Evolutionary conservation across 2,329 filamentous ascomycete species (phyloP), one percentile per base, ranked within the genome.

Genomic region (Ophiostoma perfectum): DNA sequence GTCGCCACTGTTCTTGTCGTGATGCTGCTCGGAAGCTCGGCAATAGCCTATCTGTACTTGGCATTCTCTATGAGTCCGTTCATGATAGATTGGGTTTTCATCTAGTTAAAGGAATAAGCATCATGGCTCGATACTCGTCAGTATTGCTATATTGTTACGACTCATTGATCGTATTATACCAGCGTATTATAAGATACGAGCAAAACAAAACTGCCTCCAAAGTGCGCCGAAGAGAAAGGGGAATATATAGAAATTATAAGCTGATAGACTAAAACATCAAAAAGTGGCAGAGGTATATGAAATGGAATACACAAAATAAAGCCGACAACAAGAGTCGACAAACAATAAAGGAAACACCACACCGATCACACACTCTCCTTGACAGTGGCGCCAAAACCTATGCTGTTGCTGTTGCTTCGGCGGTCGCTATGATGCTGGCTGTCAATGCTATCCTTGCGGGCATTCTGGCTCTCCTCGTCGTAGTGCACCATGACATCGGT

Each of bases 401-500:
- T 39, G 55, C 58, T 71, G 65, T 66, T 64, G 62, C 62, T 64
- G 62, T 45, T 71, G 66, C 58, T 60, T 16, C 67, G 64, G 39
- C 67, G 64, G n/a, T 55, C 66, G 45, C 69, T 69, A 44, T 27
- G 68, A 3, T 70, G 67, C 36, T 64, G 69, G 64, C 45, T 68
- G 16, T 42, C 39, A 5, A 47, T 5, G 58, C 68, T 70, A 63
- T 58, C 60, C 64, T 70, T 69, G 36, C 66, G 68, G 66, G 8
- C n/a, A 14, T 18, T 14, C 49, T 36, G 49, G 49, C 52, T 66
- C 41, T 70, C 64, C 12, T 68, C 55, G 63, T 73, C 69, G 68
- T 74, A 73, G 45, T 72, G 66, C 52, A 76, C 70, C 16, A 55
- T 69, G 9, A 75, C 72, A 62, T 78, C 75, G 2, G 75, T 78